Conservation (phyloP, 2,329 filamentous ascomycete genomes). For the Diaporthe sp. region DNA sequence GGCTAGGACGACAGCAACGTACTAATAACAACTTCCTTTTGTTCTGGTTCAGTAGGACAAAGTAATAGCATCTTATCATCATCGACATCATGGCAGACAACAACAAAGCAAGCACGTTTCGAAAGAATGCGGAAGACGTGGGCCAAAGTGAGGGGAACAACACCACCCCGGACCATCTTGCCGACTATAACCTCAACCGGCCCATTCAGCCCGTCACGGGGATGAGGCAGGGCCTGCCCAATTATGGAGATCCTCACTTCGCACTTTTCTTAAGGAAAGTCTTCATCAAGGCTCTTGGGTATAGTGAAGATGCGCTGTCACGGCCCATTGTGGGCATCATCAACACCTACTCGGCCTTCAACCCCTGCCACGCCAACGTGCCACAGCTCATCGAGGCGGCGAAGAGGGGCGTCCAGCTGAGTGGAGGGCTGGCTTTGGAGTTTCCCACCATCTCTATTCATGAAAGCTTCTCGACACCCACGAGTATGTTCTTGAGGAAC, state of each 20-base stretch:
- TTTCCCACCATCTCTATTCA: conserved; percentile 81
- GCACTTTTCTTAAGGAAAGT: conserved; percentile 81
- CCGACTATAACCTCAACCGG: conserved; percentile 74
- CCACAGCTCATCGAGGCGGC: conserved; percentile 79
- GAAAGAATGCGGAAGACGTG: too few relatives aligned
- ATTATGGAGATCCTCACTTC: conserved; percentile 81
- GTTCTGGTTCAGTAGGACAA: not conserved
- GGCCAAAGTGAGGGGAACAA: conserved; percentile 5
- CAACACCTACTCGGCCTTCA: conserved; percentile 80
- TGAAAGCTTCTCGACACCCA: conserved; percentile 77
- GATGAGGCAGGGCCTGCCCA: conserved; percentile 73
- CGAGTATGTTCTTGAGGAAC: conserved; percentile 81
- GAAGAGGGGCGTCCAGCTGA: conserved; percentile 76
- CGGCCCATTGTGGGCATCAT: conserved; percentile 80
- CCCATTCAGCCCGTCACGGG: conserved; percentile 65
- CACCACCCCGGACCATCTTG: conserved; percentile 49
- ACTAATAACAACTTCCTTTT: not conserved
- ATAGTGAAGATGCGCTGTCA: conserved; percentile 78
- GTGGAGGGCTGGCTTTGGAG: conserved; percentile 76
- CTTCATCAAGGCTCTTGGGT: conserved; percentile 82
- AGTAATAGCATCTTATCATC: not conserved
- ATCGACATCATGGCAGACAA: not conserved
- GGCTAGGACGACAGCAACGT: not conserved
- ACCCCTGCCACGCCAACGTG: conserved; percentile 80
- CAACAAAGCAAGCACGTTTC: not conserved